Evolutionary conservation across 2,329 filamentous ascomycete genomes (phyloP).

Genomic region (Aschersonia sp.): DNA sequence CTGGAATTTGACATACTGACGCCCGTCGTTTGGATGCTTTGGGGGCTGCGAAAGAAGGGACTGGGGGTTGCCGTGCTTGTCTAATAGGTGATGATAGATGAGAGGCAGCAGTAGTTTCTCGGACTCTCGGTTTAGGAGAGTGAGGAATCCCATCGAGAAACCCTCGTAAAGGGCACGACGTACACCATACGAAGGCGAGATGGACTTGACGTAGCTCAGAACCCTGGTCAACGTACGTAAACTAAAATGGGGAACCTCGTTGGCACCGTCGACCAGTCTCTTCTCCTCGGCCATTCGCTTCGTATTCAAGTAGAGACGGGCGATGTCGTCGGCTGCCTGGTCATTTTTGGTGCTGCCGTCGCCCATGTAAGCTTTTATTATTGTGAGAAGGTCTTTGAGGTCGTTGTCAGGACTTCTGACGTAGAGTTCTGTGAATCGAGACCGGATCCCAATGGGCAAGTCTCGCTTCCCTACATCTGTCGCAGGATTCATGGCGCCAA

Average conservation of each 20-base stretch:
- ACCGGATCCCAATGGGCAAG: slow-evolving; percentile 73
- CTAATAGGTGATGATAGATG: slow-evolving; percentile 68
- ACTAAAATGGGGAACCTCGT: slow-evolving; percentile 94
- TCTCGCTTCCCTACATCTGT: slow-evolving; percentile 96
- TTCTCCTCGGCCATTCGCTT: slow-evolving; percentile 71
- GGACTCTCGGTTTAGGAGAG: slow-evolving; percentile 69
- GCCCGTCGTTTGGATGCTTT: slow-evolving; percentile 61
- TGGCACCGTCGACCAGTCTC: slow-evolving; percentile 74
- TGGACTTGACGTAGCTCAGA: slow-evolving; percentile 73
- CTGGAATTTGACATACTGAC: slow-evolving; percentile 65
- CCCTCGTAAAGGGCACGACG: slow-evolving; percentile 83
- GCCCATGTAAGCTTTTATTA: slow-evolving; percentile 80
- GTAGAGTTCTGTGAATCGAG: slow-evolving; percentile 90
- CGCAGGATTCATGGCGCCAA: slow-evolving; percentile 97
- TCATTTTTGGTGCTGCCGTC: slow-evolving; percentile 56
- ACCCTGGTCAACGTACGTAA: slow-evolving; percentile 85
- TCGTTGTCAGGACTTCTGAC: slow-evolving; percentile 82
- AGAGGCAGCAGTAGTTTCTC: slow-evolving; percentile 65
- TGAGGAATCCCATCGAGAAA: slow-evolving; percentile 96
- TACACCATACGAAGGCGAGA: slow-evolving; percentile 70
- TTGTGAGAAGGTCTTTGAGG: slow-evolving; percentile 69
- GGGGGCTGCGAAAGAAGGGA: slow-evolving; percentile 67
- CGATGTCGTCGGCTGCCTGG: slow-evolving; percentile 65
- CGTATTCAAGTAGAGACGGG: slow-evolving; percentile 74
- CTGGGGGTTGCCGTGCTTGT: slow-evolving; percentile 49